These are phyloP conservation scores for Martensiomyces pterosporus DNA, from an alignment of 192 early-diverging fungal genomes.

Conservation along the genomic window DNA sequence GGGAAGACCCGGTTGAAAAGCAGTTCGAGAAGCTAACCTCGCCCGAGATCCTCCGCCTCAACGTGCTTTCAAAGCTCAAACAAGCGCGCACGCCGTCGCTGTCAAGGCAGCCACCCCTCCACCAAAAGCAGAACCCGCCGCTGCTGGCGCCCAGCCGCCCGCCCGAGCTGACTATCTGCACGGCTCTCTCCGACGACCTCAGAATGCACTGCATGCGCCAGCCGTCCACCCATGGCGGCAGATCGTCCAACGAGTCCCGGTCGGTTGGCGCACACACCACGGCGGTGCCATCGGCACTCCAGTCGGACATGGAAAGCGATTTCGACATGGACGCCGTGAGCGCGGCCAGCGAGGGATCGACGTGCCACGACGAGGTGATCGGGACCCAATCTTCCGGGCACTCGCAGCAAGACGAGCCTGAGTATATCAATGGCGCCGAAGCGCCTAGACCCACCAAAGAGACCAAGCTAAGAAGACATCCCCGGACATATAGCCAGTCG, in stretches of 20 bases:
- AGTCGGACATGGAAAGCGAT: neutral
- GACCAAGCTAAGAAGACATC: neutral
- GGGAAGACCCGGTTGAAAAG: slow-evolving; percentile 1
- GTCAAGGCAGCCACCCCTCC: neutral
- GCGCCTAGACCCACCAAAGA: no score
- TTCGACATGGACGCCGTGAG: neutral
- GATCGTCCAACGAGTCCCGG: no score
- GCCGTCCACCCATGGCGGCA: no score
- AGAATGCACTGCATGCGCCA: no score
- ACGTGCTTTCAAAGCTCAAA: slow-evolving; percentile 10
- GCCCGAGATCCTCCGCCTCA: slow-evolving; percentile 34
- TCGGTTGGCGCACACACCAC: neutral
- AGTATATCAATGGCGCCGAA: slow-evolving; percentile 4
- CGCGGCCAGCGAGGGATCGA: neutral
- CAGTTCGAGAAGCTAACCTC: slow-evolving; percentile 31
- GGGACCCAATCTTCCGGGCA: neutral
- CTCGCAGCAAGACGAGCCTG: neutral
- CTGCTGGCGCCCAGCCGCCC: no score
- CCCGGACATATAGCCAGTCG: neutral
- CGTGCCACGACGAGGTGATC: neutral
- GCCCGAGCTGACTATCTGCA: no score
- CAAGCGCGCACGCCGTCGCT: neutral
- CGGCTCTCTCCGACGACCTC: no score
- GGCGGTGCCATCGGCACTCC: neutral
- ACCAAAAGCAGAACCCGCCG: neutral